Base-by-base conservation (phyloP, 345 rosid species). In the Punica granatum region DNA sequence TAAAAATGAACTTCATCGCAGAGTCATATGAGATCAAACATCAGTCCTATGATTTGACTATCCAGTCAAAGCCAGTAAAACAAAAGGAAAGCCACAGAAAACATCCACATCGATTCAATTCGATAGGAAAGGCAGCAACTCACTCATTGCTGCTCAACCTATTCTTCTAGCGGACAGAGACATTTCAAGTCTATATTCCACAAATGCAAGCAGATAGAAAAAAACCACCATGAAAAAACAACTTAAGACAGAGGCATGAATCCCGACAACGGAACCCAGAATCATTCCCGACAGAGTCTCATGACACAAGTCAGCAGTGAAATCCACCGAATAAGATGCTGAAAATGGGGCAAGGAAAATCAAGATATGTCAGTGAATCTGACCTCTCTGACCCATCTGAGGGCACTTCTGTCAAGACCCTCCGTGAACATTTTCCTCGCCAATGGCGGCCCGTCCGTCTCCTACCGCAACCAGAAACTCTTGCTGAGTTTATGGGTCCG, bases 341-440 rank as follows among this genome's bases (percentile, higher is more conserved):
- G n/a, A 61, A 51, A 60, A 39, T 19, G 46, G 31, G 13, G 26
- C 2, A 1, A 26, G 61, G 25, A n/a, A 3, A 9, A 11, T 3
- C 14, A 34, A 64, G 12, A 21, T 44, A 33, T 61, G 6, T 30
- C 60, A 18, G 56, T 30, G 46, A 42, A 26, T 44, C 74, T 53
- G 30, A 83, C 86, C 79, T 81, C 79, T 67, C 79, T 67, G 69
- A 75, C 80, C 90, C 90, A 82, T 63, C 77, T 77, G 72, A 79
- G 69, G 63, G 83, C 78, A 66, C 73, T 71, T 76, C 68, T 68
- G 73, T 83, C 88, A 36, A 81, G 84, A 42, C 83, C 88, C 71
- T 83, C 77, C 33, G 83, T 75, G 75, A 79, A 81, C 90, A 81
- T 85, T 21, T 58, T 19, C 25, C 54, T 16, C 70, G 33, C 12